Evolutionary conservation across 2,329 filamentous ascomycete genomes (phyloP).

Genomic region (Fusarium xyrophilum): DNA sequence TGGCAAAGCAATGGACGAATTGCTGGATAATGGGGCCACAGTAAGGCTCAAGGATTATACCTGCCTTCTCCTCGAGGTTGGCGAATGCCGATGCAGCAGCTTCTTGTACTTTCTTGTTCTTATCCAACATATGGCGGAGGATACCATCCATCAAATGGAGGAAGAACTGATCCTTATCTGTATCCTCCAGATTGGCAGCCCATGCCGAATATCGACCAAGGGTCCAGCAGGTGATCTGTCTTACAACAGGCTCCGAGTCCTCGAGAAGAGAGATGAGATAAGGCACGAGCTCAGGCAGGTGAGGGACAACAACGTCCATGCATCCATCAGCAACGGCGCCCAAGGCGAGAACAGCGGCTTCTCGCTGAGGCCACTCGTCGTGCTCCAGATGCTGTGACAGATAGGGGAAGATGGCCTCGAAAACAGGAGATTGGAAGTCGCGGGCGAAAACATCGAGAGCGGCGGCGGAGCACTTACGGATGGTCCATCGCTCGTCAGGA

Average conservation of each 20-base stretch:
- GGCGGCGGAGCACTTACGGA: slow-evolving; percentile 95
- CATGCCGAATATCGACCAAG: slow-evolving; percentile 91
- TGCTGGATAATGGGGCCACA: slow-evolving; percentile 89
- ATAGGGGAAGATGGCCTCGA: slow-evolving; percentile 91
- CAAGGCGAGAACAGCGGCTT: slow-evolving; percentile 91
- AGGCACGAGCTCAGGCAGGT: slow-evolving; percentile 87
- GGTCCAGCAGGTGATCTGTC: slow-evolving; percentile 98
- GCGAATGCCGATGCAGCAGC: slow-evolving; percentile 95
- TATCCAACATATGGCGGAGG: slow-evolving; percentile 90
- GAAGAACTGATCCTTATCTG: slow-evolving; percentile 79
- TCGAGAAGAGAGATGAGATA: slow-evolving; percentile 87
- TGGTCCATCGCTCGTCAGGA: slow-evolving; percentile 91
- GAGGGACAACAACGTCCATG: slow-evolving; percentile 85
- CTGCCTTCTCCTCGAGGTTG: slow-evolving; percentile 92
- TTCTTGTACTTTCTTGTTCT: slow-evolving; percentile 97
- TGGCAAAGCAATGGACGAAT: slow-evolving; percentile 88
- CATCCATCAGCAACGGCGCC: slow-evolving; percentile 96
- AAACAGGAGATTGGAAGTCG: slow-evolving; percentile 87
- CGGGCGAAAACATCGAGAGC: slow-evolving; percentile 92
- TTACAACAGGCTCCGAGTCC: slow-evolving; percentile 86
- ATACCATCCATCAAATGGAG: slow-evolving; percentile 98
- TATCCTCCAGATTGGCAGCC: slow-evolving; percentile 78
- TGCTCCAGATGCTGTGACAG: slow-evolving; percentile 89
- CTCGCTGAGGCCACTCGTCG: slow-evolving; percentile 87
- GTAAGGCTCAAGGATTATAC: slow-evolving; percentile 80